phyloP scores from a whole-genome alignment of 1,284 basidiomycete species.

The Tilletiaria anomala region DNA sequence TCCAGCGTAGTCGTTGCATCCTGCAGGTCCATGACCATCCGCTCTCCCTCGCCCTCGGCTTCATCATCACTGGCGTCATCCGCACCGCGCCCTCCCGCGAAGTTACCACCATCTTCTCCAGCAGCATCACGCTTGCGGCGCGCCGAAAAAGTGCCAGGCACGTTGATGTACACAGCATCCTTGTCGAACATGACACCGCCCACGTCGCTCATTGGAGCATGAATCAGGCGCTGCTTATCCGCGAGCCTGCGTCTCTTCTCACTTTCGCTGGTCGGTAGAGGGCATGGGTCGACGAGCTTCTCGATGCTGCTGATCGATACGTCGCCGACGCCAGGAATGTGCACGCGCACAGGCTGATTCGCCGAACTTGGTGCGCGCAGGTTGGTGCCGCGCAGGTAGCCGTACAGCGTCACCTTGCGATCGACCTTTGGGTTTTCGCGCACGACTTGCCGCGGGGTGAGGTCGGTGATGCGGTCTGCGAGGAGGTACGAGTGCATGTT shows the following conservation, averaged over 20 bases:
- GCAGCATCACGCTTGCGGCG: too few relatives aligned
- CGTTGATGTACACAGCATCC: slow-evolving; percentile 95
- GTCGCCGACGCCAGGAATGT: slow-evolving; percentile 85
- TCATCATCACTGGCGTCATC: slow-evolving; percentile 2
- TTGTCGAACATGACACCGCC: slow-evolving; percentile 96
- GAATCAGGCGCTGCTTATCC: slow-evolving; percentile 86
- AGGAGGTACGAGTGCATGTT: slow-evolving; percentile 90
- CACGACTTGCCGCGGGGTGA: slow-evolving; percentile 74
- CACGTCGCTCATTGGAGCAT: slow-evolving; percentile 97
- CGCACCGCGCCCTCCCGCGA: slow-evolving; percentile 46
- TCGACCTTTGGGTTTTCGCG: slow-evolving; percentile 75
- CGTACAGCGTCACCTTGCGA: slow-evolving; percentile 80
- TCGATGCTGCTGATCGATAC: slow-evolving; percentile 60
- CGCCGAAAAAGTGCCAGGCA: slow-evolving; percentile 75
- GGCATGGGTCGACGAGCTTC: slow-evolving; percentile 78
- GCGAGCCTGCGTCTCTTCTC: slow-evolving; percentile 85
- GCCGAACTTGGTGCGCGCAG: slow-evolving; percentile 39
- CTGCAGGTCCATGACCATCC: slow-evolving; percentile 94
- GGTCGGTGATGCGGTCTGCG: slow-evolving; percentile 87
- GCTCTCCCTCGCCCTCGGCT: slow-evolving; percentile 65
- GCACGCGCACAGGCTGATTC: slow-evolving; percentile 56
- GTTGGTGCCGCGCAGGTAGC: slow-evolving; percentile 57
- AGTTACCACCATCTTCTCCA: too few relatives aligned
- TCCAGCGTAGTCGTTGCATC: slow-evolving; percentile 70
- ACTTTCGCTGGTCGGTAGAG: slow-evolving; percentile 74